Evolutionary conservation across 345 rosid genomes (phyloP).

Genomic region (Moricandia moricandioides): DNA sequence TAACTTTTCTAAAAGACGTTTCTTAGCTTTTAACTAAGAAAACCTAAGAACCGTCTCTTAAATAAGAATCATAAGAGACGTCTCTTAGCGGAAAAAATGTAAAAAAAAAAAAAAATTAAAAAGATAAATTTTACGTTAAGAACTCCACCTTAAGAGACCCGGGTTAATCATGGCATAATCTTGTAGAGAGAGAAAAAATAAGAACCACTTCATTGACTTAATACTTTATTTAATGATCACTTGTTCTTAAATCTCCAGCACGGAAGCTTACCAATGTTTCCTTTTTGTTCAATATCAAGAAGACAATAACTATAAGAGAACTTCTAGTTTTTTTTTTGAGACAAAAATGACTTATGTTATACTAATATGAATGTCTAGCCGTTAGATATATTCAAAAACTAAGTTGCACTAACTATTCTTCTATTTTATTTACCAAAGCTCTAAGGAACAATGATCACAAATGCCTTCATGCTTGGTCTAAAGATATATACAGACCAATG

Average conservation of each 20-base stretch:
- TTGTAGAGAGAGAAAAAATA: neutral
- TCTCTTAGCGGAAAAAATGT: too few species aligned
- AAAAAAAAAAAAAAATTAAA: too few species aligned
- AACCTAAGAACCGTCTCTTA: too few species aligned
- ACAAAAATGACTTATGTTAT: neutral
- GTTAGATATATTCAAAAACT: neutral
- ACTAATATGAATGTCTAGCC: neutral
- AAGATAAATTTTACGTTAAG: too few species aligned
- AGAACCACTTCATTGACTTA: neutral
- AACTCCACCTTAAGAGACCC: too few species aligned
- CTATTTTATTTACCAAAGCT: neutral
- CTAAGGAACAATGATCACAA: slow-evolving; percentile 30
- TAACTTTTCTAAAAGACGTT: too few species aligned
- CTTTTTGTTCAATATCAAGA: too few species aligned
- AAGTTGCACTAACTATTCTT: neutral
- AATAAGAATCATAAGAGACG: too few species aligned
- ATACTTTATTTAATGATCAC: slow-evolving; percentile 11
- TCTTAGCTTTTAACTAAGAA: too few species aligned
- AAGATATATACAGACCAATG: slow-evolving; percentile 28
- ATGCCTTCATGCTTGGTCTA: slow-evolving; percentile 37
- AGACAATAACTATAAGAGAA: too few species aligned
- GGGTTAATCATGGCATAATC: too few species aligned
- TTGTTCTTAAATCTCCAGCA: slow-evolving; percentile 24
- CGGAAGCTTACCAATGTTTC: neutral
- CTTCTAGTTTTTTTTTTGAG: too few species aligned